Evolutionary conservation across 352 stramenopile species (phyloP), one percentile per base, ranked within the genome.

Genomic region (Chrysophaeum taylorii): DNA sequence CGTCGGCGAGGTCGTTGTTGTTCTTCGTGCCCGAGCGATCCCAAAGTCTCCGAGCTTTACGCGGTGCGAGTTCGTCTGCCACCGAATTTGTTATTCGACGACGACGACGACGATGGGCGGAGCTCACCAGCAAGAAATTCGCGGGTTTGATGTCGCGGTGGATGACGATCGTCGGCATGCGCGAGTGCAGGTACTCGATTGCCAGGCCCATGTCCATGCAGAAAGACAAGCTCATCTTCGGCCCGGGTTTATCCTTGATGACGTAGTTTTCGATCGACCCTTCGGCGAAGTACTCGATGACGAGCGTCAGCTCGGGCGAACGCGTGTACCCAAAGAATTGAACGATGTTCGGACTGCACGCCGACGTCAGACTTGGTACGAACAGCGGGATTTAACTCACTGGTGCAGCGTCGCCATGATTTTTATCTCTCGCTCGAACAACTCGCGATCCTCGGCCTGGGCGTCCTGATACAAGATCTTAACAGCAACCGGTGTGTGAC

Each of bases 41-140:
- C 57, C 57, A 31, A 66, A 66, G 35, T 66, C 57, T 18, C 57
- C 57, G 57, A 66, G 57, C 35, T 66, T 66, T 18, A 66, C 45
- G 18, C 7, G 7, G 12, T 9, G 12, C 18, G 45, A 57, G 9
- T 57, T 25, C 5, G 45, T 27, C 21, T 48, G 14, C 21, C 41
- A 48, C 14, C 14, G 21, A 21, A 48, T 48, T 14, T 21, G 14
- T 21, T 48, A 14, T 21, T 48, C 41, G 41, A 48, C 41, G 41
- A 48, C 41, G 21, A 48, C 21, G 23, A 57, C 9, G 45, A 57
- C 9, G 45, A 5, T 36, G 31, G 1, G 7, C 33, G 5, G 31
- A 43, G 12, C 33, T 36, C 33, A 36, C 45, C 33, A 66, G 57
- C 12, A 66, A 36, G 57, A 66, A 66, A n/a, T 66, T 66, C 33